Evolutionary conservation across 345 rosid species (phyloP), one percentile per base, ranked within the genome.

Genomic region (Rhodamnia argentea): DNA sequence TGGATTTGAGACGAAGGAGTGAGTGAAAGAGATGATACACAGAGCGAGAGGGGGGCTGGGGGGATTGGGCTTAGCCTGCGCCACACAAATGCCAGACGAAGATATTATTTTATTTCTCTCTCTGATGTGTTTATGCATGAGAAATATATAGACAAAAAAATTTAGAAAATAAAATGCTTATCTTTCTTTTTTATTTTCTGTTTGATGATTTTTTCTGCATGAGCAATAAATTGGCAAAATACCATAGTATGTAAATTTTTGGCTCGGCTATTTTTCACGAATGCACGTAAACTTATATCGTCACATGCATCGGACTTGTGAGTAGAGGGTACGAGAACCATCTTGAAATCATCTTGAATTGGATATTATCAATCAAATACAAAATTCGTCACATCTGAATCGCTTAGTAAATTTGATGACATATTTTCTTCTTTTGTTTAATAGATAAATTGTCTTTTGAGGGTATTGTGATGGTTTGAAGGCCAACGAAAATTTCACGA

Each of bases 51-150:
- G 13, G 15, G 18, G 6, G 8, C 3, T 37, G 40, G 51, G 24
- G 55, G 26, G 84, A 83, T 83, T 52, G 58, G 60, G 84, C 23
- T 53, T 27, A 52, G 50, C 60, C 84, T 54, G 84, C 84, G 84
- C 60, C 60, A 83, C 84, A 53, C 84, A 54, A 83, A 83, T 51
- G 58, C 56, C 40, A n/a, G 56, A 52, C 52, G n/a, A 23, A 24
- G 40, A 82, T 51, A 44, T 26, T 51, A 4, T 75, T 52, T 52
- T 27, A 82, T n/a, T 50, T 82, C 20, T 5, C 13, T 22, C 20
- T 15, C 12, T 20, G 40, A 13, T 82, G 37, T 6, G 6, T 24
- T 42, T 11, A 0, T 4, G 7, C 84, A 11, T 24, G 3, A 23
- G 7, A 78, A 47, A 47, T 9, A 29, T 2, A 29, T 14, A 4